Evolutionary conservation across 495 filamentous ascomycete genomes (phyloP).

Genomic region (Hypoxylon trugodes): DNA sequence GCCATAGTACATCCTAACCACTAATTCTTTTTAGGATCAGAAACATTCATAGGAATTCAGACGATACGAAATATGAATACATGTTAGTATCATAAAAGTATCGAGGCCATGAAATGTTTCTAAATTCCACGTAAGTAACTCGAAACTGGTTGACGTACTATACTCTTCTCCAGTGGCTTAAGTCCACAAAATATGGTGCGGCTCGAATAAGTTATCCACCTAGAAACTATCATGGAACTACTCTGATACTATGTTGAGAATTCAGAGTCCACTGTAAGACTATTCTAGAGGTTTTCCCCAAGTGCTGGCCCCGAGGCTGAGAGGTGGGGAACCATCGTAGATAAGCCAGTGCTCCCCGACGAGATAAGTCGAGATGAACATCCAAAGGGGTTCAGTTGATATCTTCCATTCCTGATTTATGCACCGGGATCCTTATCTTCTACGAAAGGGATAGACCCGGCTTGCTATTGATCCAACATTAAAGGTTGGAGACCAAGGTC

Average conservation of each 20-base stretch:
- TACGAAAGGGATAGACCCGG: not conserved
- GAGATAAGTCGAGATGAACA: no score
- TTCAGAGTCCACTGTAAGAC: not conserved
- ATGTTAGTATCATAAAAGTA: not conserved
- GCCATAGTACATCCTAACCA: slow-evolving; percentile 11
- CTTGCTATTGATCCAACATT: not conserved
- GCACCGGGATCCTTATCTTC: not conserved
- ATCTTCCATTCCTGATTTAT: not conserved
- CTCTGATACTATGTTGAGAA: not conserved
- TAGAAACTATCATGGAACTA: slow-evolving; percentile 7
- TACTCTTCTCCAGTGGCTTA: not conserved
- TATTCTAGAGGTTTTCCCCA: not conserved
- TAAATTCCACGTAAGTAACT: slow-evolving; percentile 11
- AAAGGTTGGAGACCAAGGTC: not conserved
- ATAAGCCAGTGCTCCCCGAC: no score
- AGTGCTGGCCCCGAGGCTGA: not conserved
- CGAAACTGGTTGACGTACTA: slow-evolving; percentile 12
- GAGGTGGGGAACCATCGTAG: not conserved
- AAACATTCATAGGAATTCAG: not conserved
- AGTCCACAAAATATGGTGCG: not conserved
- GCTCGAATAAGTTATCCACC: not conserved
- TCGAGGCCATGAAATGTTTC: slow-evolving; percentile 17
- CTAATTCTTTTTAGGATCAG: not conserved
- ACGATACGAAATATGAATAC: not conserved
- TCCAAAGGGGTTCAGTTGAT: no score